Base-by-base conservation (phyloP, 257 asterid species). In the Striga asiatica region DNA sequence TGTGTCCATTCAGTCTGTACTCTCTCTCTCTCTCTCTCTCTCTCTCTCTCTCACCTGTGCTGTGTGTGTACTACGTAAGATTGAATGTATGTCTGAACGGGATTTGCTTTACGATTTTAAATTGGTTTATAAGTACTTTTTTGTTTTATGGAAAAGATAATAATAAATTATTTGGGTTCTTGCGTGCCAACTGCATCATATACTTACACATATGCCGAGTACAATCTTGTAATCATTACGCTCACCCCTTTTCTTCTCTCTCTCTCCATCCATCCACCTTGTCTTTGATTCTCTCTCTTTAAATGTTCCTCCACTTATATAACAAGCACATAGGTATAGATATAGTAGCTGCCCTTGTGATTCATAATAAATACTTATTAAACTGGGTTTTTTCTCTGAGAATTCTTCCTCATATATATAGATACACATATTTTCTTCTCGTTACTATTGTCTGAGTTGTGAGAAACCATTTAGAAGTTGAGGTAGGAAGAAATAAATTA, bases 161-260 rank as follows among this genome's bases (percentile, higher is more conserved):
- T n/a, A 35, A 35, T 35, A 35, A 35, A 12, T 37, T 10, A 34
- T 10, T 39, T 39, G 13, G 47, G 39, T 49, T 56, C 52, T 66
- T 58, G 68, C 75, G 62, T 64, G n/a, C 72, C 70, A 52, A 66
- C 56, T 23, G 56, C 56, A 39, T 16, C 68, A 71, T 66, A 58
- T 54, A 47, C 67, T 48, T 34, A 49, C 64, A 63, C 81, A 68
- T 71, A 71, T 53, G 60, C 76, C 76, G 64, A 67, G 59, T 62
- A 61, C 63, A 68, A 54, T 63, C 60, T 50, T 35, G 69, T 71
- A 62, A 74, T 71, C 71, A 69, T 69, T 66, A 62, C 74, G 21
- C 63, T 43, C 73, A 14, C 67, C 9, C n/a, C n/a, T 8, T n/a
- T 58, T 21, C 48, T 39, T 13, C n/a, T 17, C 6, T n/a, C 62